Percentiles rank a stretch among this genome's conserved stretches.
Evolutionary conservation across 192 early-diverging fungal species (phyloP).

Genomic region (Coemansia sp.): DNA sequence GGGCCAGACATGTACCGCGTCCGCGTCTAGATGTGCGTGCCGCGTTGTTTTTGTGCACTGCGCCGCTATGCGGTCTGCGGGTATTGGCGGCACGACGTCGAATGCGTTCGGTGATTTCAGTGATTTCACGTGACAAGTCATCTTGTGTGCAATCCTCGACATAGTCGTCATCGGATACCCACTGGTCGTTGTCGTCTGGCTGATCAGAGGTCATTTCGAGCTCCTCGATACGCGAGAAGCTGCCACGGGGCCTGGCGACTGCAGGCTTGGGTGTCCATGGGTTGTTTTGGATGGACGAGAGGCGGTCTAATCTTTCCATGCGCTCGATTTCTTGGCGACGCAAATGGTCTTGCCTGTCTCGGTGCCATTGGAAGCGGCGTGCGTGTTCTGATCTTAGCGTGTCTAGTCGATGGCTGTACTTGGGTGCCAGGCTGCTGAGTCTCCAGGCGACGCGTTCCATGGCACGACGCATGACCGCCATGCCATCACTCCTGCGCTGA

Average conservation of each 20-base stretch:
- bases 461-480: slow-evolving; percentile 6
- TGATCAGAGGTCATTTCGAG: not conserved
- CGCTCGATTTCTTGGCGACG: not conserved
- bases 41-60: not conserved
- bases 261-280: not conserved
- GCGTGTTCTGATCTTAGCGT: not conserved
- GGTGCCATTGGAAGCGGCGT: slow-evolving; percentile 1
- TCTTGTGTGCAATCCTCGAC: not conserved
- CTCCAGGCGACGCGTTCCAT: not conserved
- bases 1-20: no score
- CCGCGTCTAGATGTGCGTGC: no score
- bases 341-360: not conserved
- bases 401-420: not conserved
- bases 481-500: not conserved
- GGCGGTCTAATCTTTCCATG: not conserved
- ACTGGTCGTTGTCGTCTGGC: slow-evolving; percentile 14
- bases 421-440: not conserved
- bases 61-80: not conserved
- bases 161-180: slow-evolving; percentile 28
- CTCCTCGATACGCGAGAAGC: not conserved
- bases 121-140: not conserved
- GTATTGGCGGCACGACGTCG: slow-evolving; percentile 1
- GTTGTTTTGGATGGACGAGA: no score
- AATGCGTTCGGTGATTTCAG: slow-evolving; percentile 7
- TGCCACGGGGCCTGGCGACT: no score